phyloP scores from a whole-genome alignment of 2,329 filamentous ascomycete species.

The Colletotrichum nymphaeae region DNA sequence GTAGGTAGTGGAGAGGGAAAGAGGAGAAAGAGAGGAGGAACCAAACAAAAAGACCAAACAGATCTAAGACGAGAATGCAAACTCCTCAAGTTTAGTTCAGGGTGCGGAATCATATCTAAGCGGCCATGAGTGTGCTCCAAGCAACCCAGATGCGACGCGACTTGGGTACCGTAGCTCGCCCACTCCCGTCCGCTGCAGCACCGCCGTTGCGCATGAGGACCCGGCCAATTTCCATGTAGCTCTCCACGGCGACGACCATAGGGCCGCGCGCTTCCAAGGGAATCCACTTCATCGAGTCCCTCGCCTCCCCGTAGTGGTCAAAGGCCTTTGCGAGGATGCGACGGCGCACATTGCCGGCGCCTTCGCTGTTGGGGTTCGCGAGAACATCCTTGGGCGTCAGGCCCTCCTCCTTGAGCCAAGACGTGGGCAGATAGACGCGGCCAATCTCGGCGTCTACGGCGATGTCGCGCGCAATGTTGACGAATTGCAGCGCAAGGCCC shows the following conservation, averaged over 20 bases:
- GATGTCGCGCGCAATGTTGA: slow-evolving; percentile 83
- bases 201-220: slow-evolving; percentile 55
- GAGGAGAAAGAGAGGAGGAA: neutral
- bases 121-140: slow-evolving; percentile 61
- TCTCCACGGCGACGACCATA: slow-evolving; percentile 77
- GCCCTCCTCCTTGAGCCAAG: slow-evolving; percentile 70
- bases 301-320: slow-evolving; percentile 65
- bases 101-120: neutral
- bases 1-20: neutral
- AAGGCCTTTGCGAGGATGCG: slow-evolving; percentile 71
- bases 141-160: slow-evolving; percentile 64
- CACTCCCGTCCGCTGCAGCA: slow-evolving; percentile 34
- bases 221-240: slow-evolving; percentile 80
- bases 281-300: slow-evolving; percentile 68
- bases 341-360: slow-evolving; percentile 61
- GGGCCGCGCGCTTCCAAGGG: slow-evolving; percentile 70
- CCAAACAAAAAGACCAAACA: neutral
- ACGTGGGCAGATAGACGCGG: slow-evolving; percentile 75
- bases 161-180: slow-evolving; percentile 56
- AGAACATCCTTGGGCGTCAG: slow-evolving; percentile 67
- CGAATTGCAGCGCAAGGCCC: slow-evolving; percentile 81
- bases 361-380: slow-evolving; percentile 56
- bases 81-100: neutral
- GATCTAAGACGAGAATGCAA: neutral
- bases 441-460: slow-evolving; percentile 71